Evolutionary conservation across 768 basidiomycete genomes (phyloP), one percentile per base, ranked within the genome.

Genomic region (Infundibulicybe gibba): DNA sequence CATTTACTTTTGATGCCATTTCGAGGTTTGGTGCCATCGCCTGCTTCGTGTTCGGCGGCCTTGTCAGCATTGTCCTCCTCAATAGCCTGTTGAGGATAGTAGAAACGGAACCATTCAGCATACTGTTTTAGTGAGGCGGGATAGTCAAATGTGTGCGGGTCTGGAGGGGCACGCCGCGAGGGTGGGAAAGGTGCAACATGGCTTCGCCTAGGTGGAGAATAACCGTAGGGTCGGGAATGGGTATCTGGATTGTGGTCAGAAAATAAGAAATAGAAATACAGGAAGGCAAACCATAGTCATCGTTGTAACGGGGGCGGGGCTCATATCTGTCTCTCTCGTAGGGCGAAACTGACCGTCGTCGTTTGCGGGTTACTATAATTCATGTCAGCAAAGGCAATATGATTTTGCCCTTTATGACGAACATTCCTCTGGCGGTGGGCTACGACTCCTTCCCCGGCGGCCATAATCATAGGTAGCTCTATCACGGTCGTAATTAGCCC

Each of bases 21-120:
- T 35, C 89, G 81, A 37, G 90, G 89, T 62, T 88, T 90, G 20
- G 83, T 76, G 32, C 87, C 88, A 58, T 90, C 85, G 14, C 81
- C 87, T 6, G 88, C 87, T 61, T 89, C 85, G 61, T 84, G 83
- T 56, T 91, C 89, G 12, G 88, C 87, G 42, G 81, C 85, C 58
- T 90, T 90, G 70, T 90, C 90, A 40, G 83, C 81, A 43, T 74
- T 83, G 58, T 94, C 90, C 66, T 93, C 91, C 51, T 91, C 87
- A 6, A 74, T 73, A 13, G 88, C 90, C 60, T 87, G 80, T 52
- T 85, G 79, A 6, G 89, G 85, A 56, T 79, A 85, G 52, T 68
- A 81, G 59, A 75, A 86, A 32, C 90, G 80, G 64, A 90, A 92
- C 90, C 90, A 92, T 55, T 92, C 90, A 2, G 87, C 87, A 53